These are phyloP conservation scores for Plasmodium ovale DNA, from an alignment of 169 alveolate genomes.

Conservation along the genomic window DNA sequence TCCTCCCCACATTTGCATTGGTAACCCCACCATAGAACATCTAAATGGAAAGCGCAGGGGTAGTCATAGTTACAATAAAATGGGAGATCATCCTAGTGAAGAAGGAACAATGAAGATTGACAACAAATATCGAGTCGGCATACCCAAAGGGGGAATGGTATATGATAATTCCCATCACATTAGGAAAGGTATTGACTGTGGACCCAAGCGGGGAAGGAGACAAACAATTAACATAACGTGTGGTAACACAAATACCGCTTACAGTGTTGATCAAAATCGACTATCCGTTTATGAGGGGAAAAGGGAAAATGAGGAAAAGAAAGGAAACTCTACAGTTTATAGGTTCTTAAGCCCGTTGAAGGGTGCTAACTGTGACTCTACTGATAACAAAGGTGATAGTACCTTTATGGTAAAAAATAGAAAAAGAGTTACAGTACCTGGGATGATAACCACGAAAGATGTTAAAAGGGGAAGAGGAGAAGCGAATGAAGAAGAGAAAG, in stretches of 20 bases:
- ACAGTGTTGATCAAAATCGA: background rate
- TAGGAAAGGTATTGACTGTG: background rate
- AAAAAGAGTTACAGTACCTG: conserved; percentile 38
- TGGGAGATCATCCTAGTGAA: background rate
- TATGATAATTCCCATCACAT: background rate
- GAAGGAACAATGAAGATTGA: conserved; percentile 1
- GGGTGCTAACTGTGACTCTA: background rate
- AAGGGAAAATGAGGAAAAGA: background rate
- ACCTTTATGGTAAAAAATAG: conserved; percentile 4
- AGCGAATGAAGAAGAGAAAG: background rate
- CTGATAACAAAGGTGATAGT: background rate
- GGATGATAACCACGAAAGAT: conserved; percentile 34
- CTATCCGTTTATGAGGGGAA: background rate
- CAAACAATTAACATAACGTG: background rate
- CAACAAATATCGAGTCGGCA: conserved; percentile 1
- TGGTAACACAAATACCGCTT: background rate
- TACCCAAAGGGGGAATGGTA: conserved; percentile 6
- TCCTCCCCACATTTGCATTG: no score
- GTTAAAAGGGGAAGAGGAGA: background rate
- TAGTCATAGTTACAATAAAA: background rate
- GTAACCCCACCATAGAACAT: no score
- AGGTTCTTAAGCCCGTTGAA: conserved; percentile 33
- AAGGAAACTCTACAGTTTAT: conserved; percentile 12
- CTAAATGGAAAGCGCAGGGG: background rate
- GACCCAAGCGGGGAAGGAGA: background rate